Conservation (phyloP, 192 early-diverging fungal genomes). For the Podila horticola region DNA sequence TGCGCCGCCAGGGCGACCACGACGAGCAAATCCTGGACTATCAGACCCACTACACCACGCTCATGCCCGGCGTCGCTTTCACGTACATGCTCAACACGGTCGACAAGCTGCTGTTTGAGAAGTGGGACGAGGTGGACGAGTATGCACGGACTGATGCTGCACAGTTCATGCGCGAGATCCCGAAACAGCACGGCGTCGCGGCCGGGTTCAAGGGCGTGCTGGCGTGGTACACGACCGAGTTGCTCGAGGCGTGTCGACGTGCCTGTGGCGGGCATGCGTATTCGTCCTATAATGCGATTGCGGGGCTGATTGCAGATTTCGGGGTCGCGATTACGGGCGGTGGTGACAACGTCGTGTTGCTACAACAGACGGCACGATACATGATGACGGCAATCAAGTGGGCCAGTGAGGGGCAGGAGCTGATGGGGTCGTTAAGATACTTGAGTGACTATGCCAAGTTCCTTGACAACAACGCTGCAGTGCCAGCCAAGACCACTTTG, state of each 20-base stretch:
- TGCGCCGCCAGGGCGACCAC: conserved; percentile 65
- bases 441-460: conserved; percentile 36
- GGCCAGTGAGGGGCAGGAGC: conserved; percentile 24
- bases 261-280: conserved; percentile 71
- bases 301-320: conserved; percentile 61
- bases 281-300: conserved; percentile 70
- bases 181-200: conserved; percentile 62
- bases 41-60: conserved; percentile 62
- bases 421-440: conserved; percentile 43
- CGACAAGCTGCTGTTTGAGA: conserved; percentile 14
- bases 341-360: conserved; percentile 47
- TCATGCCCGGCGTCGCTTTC: conserved; percentile 64
- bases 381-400: conserved; percentile 22
- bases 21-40: conserved; percentile 74
- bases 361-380: conserved; percentile 55
- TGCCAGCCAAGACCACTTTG: conserved; percentile 2
- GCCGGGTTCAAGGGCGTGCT: conserved; percentile 58
- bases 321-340: conserved; percentile 68
- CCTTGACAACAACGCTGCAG: neutral
- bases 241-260: conserved; percentile 59
- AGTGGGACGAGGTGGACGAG: conserved; percentile 46
- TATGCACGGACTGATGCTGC: conserved; percentile 54
- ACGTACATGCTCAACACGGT: conserved; percentile 53
- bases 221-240: conserved; percentile 60
- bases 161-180: conserved; percentile 53